Base-by-base conservation (phyloP, 768 basidiomycete genomes). In the Hygrophorus pudorinus region DNA sequence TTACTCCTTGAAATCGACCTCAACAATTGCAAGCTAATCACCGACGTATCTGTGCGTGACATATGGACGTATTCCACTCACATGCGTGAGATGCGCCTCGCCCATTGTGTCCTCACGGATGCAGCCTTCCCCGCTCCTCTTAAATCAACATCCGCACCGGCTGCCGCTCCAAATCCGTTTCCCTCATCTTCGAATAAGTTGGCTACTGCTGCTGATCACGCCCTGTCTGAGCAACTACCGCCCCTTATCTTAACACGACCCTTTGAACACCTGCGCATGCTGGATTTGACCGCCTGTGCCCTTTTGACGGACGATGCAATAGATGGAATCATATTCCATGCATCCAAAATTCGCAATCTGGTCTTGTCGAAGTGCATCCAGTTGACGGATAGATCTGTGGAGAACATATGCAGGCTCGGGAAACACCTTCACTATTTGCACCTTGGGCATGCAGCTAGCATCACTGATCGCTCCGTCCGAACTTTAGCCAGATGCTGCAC, bases 1-100 rank as follows among this genome's bases (percentile, higher is more conserved):
- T 72, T 91, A 41, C 75, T 99, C 18, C 76, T 99, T 45, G 96
- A 99, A 62, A 79, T 98, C 52, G 96, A 99, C 64, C 79, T 99
- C 55, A 83, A 88, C 56, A 73, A 79, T 49, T 92, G 92, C 66
- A 72, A 75, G 47, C 69, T 68, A 44, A 73, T 97, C 56, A 84
- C 89, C 13, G 82, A 96, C 56, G 58, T 70, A 11, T 73, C 86
- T 24, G 68, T 92, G 45, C 81, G 89, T 43, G 81, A 89, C 50
- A 74, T 98, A 27, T 93, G 93, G 87, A 67, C 74, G 9, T 65
- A 85, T 54, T 83, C 82, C 1, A 66, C 67, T 20, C 78, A 90
- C 56, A 85, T 99, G 72, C 84, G 94, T 42, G 96, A 99, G 63
- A 76, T 99, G 66, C 77, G 84, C 35, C 72, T 98, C 35, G 83